These are phyloP conservation scores for Cryptococcus sp. DNA, from an alignment of 1,284 basidiomycete genomes.

Conservation along the genomic window DNA sequence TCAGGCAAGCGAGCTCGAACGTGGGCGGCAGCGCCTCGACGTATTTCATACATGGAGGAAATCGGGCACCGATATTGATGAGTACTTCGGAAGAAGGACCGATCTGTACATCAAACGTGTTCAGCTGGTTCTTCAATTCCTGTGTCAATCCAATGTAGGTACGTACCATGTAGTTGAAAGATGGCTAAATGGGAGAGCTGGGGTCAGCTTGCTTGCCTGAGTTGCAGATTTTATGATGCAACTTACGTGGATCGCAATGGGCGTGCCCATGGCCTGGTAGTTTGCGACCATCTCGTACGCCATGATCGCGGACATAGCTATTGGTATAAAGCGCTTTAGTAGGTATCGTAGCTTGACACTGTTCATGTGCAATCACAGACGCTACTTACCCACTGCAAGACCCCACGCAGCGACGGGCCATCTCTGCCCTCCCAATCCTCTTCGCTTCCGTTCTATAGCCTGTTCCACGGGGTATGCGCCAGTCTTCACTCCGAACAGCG, in stretches of 20 bases:
- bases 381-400: conserved; percentile 59
- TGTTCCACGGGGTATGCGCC: conserved; percentile 69
- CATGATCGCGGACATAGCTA: conserved; percentile 58
- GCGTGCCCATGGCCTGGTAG: conserved; percentile 68
- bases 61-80: conserved; percentile 84
- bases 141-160: conserved; percentile 10
- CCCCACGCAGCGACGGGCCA: conserved; percentile 65
- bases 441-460: conserved; percentile 78
- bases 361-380: too few relatives aligned
- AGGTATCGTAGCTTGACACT: too few relatives aligned
- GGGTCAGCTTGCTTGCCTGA: conserved; percentile 2
- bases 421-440: conserved; percentile 77
- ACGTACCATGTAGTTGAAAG: conserved; percentile 77
- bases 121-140: background rate
- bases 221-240: conserved; percentile 12
- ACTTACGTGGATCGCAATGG: conserved; percentile 74
- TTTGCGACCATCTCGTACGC: conserved; percentile 80
- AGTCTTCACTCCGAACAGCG: conserved; percentile 32
- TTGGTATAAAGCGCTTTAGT: conserved; percentile 37
- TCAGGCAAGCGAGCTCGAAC: conserved; percentile 66
- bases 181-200: conserved; percentile 57
- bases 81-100: conserved; percentile 83
- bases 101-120: conserved; percentile 45
- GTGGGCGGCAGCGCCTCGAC: conserved; percentile 65
- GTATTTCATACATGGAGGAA: conserved; percentile 62